phyloP scores from a whole-genome alignment of 345 rosid species.

The Nasturtium officinale region DNA sequence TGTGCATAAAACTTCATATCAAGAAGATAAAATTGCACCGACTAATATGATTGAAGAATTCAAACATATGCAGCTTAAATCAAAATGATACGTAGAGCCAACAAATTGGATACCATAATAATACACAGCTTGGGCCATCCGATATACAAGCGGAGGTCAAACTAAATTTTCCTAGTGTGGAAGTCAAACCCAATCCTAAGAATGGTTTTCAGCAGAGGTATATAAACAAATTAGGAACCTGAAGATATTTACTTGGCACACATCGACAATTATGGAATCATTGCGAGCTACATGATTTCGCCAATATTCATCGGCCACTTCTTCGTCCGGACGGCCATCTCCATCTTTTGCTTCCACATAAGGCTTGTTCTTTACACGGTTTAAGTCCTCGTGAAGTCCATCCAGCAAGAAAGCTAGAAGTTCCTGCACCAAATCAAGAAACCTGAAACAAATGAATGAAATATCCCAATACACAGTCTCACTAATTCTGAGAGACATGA shows the following conservation, averaged over 20 bases:
- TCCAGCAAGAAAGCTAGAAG: conserved; percentile 92
- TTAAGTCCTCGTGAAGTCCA: conserved; percentile 98
- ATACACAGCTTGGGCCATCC: conserved; percentile 20
- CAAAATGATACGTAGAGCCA: conserved; percentile 24
- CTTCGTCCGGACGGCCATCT: conserved; percentile 77
- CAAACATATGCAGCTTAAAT: conserved; percentile 30
- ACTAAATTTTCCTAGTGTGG: conserved; percentile 29
- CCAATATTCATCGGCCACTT: conserved; percentile 98
- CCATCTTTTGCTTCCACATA: conserved; percentile 90
- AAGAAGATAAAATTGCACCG: conserved; percentile 13
- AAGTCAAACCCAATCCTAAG: conserved; percentile 26
- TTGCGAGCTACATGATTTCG: conserved; percentile 85
- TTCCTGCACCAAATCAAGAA: conserved; percentile 60
- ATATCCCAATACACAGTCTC: conserved; percentile 15
- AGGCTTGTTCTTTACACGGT: conserved; percentile 88
- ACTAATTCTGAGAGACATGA: conserved; percentile 29
- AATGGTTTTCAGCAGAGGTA: conserved; percentile 19
- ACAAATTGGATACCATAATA: conserved; percentile 14
- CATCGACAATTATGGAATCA: conserved; percentile 84
- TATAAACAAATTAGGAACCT: conserved; percentile 38
- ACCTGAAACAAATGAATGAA: conserved; percentile 38
- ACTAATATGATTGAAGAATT: conserved; percentile 26
- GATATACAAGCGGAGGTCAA: conserved; percentile 12
- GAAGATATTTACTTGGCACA: conserved; percentile 77
- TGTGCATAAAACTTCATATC: background rate